phyloP scores from a whole-genome alignment of 441 rosid species.

The Syzygium malaccense region DNA sequence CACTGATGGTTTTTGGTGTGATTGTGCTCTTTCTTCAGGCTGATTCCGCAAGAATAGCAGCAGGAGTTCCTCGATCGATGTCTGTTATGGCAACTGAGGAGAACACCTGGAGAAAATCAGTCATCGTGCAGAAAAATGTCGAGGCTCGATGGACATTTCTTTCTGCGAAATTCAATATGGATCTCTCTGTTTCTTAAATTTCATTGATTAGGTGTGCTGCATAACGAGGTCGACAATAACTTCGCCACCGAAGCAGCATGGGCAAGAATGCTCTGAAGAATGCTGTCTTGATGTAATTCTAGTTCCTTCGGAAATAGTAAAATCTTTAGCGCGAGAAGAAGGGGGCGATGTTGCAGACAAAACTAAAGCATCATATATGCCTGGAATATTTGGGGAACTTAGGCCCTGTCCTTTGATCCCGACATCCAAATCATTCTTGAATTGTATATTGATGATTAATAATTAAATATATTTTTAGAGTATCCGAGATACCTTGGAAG shows the following conservation, averaged over 20 bases:
- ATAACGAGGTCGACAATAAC: background rate
- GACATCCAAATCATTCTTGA: background rate
- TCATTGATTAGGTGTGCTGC: background rate
- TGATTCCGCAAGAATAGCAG: background rate
- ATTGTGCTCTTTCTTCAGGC: background rate
- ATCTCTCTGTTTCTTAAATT: background rate
- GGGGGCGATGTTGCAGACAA: background rate
- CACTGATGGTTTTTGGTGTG: background rate
- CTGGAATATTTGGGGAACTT: background rate
- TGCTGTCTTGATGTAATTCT: background rate
- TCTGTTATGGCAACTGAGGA: background rate
- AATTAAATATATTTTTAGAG: background rate
- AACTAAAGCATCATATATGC: background rate
- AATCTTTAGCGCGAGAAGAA: background rate
- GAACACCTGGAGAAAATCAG: background rate
- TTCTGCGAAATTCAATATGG: background rate
- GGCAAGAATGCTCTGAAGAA: background rate
- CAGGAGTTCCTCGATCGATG: background rate
- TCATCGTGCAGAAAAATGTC: background rate
- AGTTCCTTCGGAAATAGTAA: background rate
- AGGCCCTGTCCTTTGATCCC: background rate
- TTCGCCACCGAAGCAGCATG: background rate
- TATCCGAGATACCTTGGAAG: background rate
- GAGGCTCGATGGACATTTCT: background rate
- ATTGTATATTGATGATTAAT: background rate